Evolutionary conservation across 1,284 basidiomycete species (phyloP), one percentile per base, ranked within the genome.

Genomic region (Trichosporon inkin): DNA sequence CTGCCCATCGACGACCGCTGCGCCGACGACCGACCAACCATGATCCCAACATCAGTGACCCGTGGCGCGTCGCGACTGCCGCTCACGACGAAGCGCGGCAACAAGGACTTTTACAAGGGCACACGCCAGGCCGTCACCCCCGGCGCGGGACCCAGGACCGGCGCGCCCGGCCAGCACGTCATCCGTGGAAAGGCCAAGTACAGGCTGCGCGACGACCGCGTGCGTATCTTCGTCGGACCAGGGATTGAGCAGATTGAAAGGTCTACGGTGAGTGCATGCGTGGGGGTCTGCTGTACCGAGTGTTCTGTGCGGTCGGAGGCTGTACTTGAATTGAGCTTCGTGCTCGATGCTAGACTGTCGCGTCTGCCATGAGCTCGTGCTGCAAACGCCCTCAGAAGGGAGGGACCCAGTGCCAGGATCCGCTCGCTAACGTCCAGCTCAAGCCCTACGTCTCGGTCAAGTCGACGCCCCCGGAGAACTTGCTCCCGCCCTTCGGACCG

Each of bases 51-150:
- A 38, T 60, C 64, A 35, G 63, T 71, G n/a, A 60, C 75, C 10
- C 62, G 67, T 19, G 77, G 78, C 47, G 92, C 92, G 24, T 89
- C 88, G 2, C 82, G 92, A 58, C 80, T 85, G 24, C 84, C 90
- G 5, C 81, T 95, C 53, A 92, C 87, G 0, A 82, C 88, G 0
- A 95, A 95, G 76, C 80, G 86, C 55, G 92, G 84, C 17, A 94
- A 93, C 81, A 95, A 94, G 71, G 90, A 95, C 76, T 95, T 83
- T 74, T 95, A 94, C 83, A 96, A 95, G 78, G 92, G 90, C 49
- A 92, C 88, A 17, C 81, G 90, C 47, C 90, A 92, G 74, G 86
- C 90, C 0, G 83, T 81, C 63, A 84, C 91, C 17, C 89, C 90
- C 24, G 77, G 76, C 11, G 49, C 32, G 65, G 88, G 88, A n/a